Percentiles rank a stretch among this genome's conserved stretches.
Evolutionary conservation across 208 protist species (phyloP).

Genomic region (Porcisia hertigi): DNA sequence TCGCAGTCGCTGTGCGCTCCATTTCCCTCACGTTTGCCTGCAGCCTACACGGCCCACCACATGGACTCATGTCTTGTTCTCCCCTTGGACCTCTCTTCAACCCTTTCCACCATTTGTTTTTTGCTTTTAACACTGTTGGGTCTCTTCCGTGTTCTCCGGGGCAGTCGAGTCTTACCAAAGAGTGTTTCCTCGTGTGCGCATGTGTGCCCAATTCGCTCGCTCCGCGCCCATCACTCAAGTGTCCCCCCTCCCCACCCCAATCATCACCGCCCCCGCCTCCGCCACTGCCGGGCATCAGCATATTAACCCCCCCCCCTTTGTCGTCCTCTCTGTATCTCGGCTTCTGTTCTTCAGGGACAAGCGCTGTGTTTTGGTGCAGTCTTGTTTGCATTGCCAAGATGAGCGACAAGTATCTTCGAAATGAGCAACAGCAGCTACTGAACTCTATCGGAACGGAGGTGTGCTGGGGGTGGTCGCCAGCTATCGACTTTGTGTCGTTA

Average conservation of each 20-base stretch:
- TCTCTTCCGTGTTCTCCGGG: too few relatives aligned
- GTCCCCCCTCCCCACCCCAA: too few relatives aligned
- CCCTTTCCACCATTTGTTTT: too few relatives aligned
- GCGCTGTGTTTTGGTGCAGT: neutral
- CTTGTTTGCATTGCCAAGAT: conserved; percentile 25
- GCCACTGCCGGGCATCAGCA: too few relatives aligned
- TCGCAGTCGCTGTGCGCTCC: neutral
- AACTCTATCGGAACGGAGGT: conserved; percentile 86
- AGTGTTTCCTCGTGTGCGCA: too few relatives aligned
- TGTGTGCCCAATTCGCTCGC: too few relatives aligned
- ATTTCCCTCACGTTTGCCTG: neutral
- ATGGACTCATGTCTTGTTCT: neutral
- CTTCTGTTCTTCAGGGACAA: neutral
- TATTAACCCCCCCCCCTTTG: too few relatives aligned
- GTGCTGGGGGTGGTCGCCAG: conserved; percentile 90
- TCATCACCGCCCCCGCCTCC: too few relatives aligned
- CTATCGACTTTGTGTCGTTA: conserved; percentile 71
- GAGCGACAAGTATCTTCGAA: conserved; percentile 88
- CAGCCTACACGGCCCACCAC: neutral
- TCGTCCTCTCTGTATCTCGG: neutral
- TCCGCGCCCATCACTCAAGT: too few relatives aligned
- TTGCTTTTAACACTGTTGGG: too few relatives aligned
- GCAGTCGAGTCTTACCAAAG: too few relatives aligned
- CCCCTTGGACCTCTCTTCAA: neutral
- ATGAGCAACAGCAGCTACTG: conserved; percentile 78